These are phyloP conservation scores for Dinochytrium kinnereticum DNA, from an alignment of 371 early-diverging fungal species.

Conservation along the genomic window DNA sequence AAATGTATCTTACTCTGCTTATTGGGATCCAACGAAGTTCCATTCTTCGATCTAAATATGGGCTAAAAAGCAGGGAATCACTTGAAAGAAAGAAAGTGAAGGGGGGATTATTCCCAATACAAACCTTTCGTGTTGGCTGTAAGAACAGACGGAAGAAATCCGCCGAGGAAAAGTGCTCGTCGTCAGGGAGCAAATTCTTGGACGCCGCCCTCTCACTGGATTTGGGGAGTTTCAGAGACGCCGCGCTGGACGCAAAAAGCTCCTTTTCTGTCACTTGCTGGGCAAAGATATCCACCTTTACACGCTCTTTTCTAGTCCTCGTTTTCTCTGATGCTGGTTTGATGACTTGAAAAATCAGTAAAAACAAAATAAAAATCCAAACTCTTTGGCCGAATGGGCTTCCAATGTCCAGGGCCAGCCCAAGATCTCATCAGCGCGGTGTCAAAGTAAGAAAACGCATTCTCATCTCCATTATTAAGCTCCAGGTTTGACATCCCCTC, in stretches of 20 bases:
- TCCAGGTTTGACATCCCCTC: neutral
- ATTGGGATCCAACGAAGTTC: conserved; percentile 6
- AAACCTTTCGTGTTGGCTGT: conserved; percentile 76
- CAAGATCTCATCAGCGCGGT: conserved; percentile 77
- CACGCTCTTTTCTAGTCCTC: conserved; percentile 42
- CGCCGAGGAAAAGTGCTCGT: conserved; percentile 84
- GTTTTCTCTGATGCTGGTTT: conserved; percentile 36
- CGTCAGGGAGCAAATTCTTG: conserved; percentile 76
- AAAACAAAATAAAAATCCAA: neutral
- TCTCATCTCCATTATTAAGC: conserved; percentile 25
- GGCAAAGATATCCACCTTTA: conserved; percentile 64
- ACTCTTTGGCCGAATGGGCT: conserved; percentile 56
- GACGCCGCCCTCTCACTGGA: conserved; percentile 21
- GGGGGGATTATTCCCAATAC: too few species aligned
- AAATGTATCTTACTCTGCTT: conserved; percentile 1
- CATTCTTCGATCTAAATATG: conserved; percentile 36
- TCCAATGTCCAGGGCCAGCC: conserved; percentile 98
- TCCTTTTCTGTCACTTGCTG: conserved; percentile 57
- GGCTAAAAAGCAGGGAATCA: conserved; percentile 26
- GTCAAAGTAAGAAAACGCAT: conserved; percentile 89
- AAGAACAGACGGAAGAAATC: conserved; percentile 78
- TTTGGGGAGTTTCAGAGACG: conserved; percentile 58
- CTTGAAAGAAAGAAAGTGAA: neutral
- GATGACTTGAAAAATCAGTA: neutral
- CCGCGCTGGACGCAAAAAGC: conserved; percentile 72